A percentile compares a stretch with the other conserved stretches of the same genome.
Conservation (phyloP, 192 early-diverging fungal genomes). For the Coemansia biformis region DNA sequence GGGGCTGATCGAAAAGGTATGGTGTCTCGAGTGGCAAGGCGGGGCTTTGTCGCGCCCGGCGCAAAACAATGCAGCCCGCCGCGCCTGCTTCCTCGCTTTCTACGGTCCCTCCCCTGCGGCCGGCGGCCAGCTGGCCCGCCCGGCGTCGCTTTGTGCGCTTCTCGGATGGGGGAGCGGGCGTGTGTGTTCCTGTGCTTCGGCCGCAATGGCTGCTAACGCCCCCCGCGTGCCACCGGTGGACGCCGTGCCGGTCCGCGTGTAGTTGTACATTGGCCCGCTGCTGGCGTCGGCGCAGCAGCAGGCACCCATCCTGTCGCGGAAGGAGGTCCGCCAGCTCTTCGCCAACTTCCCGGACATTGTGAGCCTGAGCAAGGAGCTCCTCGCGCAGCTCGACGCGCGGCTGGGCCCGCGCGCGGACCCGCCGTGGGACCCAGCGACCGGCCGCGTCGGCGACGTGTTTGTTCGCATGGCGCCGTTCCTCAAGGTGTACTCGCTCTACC, state of each 20-base stretch:
- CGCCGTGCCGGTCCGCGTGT: too few species aligned
- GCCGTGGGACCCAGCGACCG: conserved; percentile 33
- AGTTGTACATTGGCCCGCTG: conserved; percentile 44
- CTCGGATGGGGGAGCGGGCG: too few species aligned
- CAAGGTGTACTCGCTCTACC: conserved; percentile 53
- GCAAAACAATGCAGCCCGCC: too few species aligned
- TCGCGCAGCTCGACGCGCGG: conserved; percentile 56
- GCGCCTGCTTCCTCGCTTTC: too few species aligned
- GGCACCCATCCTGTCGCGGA: conserved; percentile 48
- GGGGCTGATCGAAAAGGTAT: conserved; percentile 47
- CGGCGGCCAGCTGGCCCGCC: too few species aligned
- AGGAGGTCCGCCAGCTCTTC: conserved; percentile 59
- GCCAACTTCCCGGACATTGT: conserved; percentile 63
- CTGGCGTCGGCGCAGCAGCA: conserved; percentile 40
- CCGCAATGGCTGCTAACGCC: too few species aligned
- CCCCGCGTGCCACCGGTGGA: too few species aligned
- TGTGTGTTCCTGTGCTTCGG: too few species aligned
- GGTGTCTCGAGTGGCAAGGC: conserved; percentile 1
- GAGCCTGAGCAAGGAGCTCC: conserved; percentile 55
- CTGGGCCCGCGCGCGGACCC: conserved; percentile 37
- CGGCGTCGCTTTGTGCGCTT: too few species aligned
- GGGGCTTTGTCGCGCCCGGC: too few species aligned
- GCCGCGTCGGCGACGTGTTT: conserved; percentile 50
- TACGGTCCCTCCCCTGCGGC: too few species aligned
- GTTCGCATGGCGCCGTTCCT: conserved; percentile 46